Evolutionary conservation across 225 moss, liverwort and hornwort genomes (phyloP).

Genomic region (Physcomitrellopsis africana): DNA sequence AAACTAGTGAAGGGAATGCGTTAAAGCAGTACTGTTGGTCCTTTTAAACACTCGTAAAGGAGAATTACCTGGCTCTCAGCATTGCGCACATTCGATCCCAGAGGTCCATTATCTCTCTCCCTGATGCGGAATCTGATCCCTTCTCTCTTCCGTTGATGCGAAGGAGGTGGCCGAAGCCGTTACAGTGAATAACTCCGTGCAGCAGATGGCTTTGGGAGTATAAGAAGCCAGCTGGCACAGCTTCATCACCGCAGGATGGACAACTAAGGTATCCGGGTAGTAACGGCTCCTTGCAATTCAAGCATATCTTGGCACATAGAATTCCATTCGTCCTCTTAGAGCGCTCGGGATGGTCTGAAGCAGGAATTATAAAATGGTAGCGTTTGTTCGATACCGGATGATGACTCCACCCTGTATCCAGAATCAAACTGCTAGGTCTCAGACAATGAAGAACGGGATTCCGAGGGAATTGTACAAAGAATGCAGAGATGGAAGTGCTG

Average conservation of each 20-base stretch:
- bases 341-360: slow-evolving; percentile 80
- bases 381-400: slow-evolving; percentile 97
- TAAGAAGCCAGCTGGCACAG: slow-evolving; percentile 76
- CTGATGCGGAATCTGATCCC: slow-evolving; percentile 91
- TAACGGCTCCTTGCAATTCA: slow-evolving; percentile 88
- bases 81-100: slow-evolving; percentile 99
- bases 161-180: slow-evolving; percentile 94
- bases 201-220: slow-evolving; percentile 96
- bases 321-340: slow-evolving; percentile 74
- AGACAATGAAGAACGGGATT: too few species aligned
- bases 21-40: neutral
- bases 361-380: slow-evolving; percentile 96
- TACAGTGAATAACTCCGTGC: slow-evolving; percentile 96
- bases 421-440: too few species aligned
- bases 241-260: slow-evolving; percentile 95
- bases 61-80: slow-evolving; percentile 87
- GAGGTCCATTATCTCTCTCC: slow-evolving; percentile 98
- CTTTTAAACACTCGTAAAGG: neutral
- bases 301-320: slow-evolving; percentile 79
- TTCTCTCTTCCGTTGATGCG: slow-evolving; percentile 96
- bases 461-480: too few species aligned
- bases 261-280: slow-evolving; percentile 75
- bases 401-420: slow-evolving; percentile 91
- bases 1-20: too few species aligned
- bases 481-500: neutral